Evolutionary conservation across 768 basidiomycete genomes (phyloP).

Genomic region (Mycena venus): DNA sequence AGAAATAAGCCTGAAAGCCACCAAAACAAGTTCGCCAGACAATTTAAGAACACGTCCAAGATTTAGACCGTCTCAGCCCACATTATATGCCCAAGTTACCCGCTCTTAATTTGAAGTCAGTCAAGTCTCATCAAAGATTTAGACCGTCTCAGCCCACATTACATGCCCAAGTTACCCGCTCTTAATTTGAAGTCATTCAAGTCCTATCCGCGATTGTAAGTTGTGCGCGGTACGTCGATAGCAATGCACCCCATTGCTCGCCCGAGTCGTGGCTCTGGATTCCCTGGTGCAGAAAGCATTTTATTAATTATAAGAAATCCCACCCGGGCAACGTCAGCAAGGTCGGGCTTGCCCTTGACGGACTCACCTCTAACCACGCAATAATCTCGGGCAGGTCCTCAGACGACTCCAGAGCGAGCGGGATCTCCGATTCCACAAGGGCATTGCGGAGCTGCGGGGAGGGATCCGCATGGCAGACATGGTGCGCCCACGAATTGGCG

Average conservation of each 20-base stretch:
- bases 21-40: too few relatives aligned
- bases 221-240: neutral
- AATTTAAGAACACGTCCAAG: too few relatives aligned
- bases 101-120: too few relatives aligned
- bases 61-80: neutral
- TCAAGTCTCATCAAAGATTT: too few relatives aligned
- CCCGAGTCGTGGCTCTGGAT: neutral
- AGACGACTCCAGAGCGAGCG: neutral
- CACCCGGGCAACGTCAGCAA: neutral
- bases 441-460: neutral
- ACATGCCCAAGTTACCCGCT: neutral
- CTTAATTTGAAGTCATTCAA: neutral
- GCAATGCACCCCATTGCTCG: neutral
- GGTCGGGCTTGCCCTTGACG: neutral
- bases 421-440: neutral
- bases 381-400: constrained; percentile 9
- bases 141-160: too few relatives aligned
- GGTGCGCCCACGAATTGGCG: constrained; percentile 2
- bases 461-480: neutral
- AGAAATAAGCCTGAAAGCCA: too few relatives aligned
- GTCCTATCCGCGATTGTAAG: neutral
- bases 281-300: neutral
- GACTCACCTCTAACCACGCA: constrained; percentile 1
- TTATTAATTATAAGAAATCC: neutral
- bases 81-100: too few relatives aligned